Base-by-base conservation (phyloP, 768 basidiomycete species). In the Gloeopeniophorella convolvens region DNA sequence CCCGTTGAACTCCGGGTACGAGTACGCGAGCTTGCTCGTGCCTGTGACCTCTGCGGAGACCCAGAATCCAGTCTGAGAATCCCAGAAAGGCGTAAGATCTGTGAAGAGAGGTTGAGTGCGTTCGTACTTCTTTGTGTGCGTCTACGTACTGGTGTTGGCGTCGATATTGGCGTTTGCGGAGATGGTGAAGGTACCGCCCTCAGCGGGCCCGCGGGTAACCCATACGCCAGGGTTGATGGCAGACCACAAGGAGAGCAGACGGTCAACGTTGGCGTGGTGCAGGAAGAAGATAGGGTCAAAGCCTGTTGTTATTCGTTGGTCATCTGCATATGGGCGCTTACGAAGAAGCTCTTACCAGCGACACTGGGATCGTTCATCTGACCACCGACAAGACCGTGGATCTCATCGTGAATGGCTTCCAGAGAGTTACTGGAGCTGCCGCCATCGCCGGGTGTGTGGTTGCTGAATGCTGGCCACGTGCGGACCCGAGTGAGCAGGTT, bases 231-330 rank as follows among this genome's bases (percentile, higher is more conserved):
- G 70, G 53, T 78, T 68, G 36, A 78, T 50, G 1, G 73, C 76
- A 5, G 68, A 63, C 78, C 77, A 79, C 15, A 79, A 63, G 6
- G 75, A 66, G 20, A 78, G 63, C 53, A 77, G n/a, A 18, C 77
- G 72, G 51, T 80, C 78, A 21, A 78, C 75, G 39, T 80, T 75
- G 50, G 61, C 54, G 56, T 80, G 78, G 54, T 79, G 78, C 52
- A 79, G 58, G 61, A 68, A 78, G 66, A 80, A 78, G 53, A 77
- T 71, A 0, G 76, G 75, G 57, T 79, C 78, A 50, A 76, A 75
- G 0, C 65, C 76, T 73, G 45, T 13, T 27, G 20, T 70, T 65
- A 33, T 66, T n/a, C n/a, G n/a, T n/a, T n/a, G n/a, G n/a, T n/a
- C n/a, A n/a, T n/a, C n/a, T n/a, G n/a, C n/a, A n/a, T n/a, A n/a